Base-by-base conservation (phyloP, 352 stramenopile species). In the Stephanocyclus meneghinianus region DNA sequence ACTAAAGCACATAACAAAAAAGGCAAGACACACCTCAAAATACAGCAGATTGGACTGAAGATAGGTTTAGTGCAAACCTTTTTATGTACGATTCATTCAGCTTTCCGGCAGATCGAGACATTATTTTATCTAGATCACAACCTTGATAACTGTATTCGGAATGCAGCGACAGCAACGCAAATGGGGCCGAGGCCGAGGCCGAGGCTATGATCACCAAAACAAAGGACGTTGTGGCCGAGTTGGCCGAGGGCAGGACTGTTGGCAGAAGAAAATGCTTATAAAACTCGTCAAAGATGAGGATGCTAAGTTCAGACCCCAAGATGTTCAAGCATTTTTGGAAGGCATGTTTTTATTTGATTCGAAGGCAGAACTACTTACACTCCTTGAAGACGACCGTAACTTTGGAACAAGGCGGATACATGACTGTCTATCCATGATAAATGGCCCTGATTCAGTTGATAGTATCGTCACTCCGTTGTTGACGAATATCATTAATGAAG, bases 291-390 rank as follows among this genome's bases (percentile, higher is more conserved):
- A 76, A 53, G 75, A 84, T 61, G 45, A 69, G 40, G 47, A 56
- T 32, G 80, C 80, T 61, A 47, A 44, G 2, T 78, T 87, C 66
- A 45, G 45, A 45, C 2, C 13, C 4, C n/a, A 50, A 8, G 50
- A 70, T 48, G 79, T 73, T 3, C 1, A 53, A 18, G 29, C 66
- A 11, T 88, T 85, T 61, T 32, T 85, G n/a, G 60, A 87, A 56
- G 81, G 76, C n/a, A 87, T 87, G 76, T 32, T 71, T 15, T 70
- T 50, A 16, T 88, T 85, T 66, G 64, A 78, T 10, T 81, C 70
- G 2, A 86, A 88, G 62, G 32, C 71, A 48, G 68, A 85, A 26
- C 63, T 88, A 16, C 50, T 88, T 4, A 45, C 45, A 29, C 37
- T 78, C 4, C 67, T 88, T 53, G 53, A 42, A 29, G 66, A 88